A percentile compares a stretch with the other conserved stretches of the same genome.
phyloP scores from a whole-genome alignment of 2,329 filamentous ascomycete genomes.

The Ophiostoma quercus region DNA sequence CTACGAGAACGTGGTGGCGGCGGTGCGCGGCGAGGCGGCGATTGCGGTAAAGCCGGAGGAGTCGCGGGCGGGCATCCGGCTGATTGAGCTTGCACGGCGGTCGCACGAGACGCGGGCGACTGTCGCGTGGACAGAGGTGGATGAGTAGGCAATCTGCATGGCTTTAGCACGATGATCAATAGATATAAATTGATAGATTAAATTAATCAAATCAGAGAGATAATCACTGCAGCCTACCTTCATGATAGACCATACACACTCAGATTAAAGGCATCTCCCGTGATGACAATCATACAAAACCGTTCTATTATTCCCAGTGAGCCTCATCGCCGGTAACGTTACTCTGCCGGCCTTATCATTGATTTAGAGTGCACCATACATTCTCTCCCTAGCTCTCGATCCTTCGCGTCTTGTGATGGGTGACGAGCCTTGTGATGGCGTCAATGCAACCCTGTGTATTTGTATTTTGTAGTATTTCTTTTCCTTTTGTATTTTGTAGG shows the following conservation, averaged over 20 bases:
- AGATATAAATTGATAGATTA: not conserved
- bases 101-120: conserved; percentile 25
- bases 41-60: conserved; percentile 37
- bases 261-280: not conserved
- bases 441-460: not conserved
- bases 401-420: not conserved
- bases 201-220: not conserved
- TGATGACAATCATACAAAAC: not conserved
- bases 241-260: not conserved
- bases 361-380: not conserved
- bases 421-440: conserved; percentile 4
- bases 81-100: conserved; percentile 41
- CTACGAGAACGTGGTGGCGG: conserved; percentile 40
- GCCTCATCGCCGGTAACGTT: conserved; percentile 5
- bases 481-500: not conserved
- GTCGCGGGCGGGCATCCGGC: conserved; percentile 37
- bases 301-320: not conserved
- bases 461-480: not conserved
- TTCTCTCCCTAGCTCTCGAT: not conserved
- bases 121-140: conserved; percentile 23
- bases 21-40: conserved; percentile 38
- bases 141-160: not conserved
- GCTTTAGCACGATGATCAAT: too few relatives aligned
- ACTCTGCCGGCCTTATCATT: conserved; percentile 3
- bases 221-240: not conserved